Evolutionary conservation across 768 basidiomycete species (phyloP), one percentile per base, ranked within the genome.

Genomic region (Rhodotorula toruloides): DNA sequence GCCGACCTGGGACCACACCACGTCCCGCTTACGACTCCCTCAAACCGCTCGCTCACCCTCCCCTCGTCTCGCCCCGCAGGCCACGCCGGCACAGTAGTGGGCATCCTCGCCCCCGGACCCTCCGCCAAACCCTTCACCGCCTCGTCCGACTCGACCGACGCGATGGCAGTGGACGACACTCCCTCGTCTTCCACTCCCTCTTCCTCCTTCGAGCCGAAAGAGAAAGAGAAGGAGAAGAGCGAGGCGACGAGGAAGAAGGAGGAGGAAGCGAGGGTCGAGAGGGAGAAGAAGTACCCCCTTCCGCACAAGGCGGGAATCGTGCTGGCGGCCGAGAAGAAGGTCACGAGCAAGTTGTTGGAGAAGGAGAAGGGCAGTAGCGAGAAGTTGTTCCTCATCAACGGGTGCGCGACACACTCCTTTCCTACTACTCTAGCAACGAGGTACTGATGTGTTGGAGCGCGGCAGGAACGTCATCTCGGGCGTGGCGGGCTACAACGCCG

Each of bases 311-410:
- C 92, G 69, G 92, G 92, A 1, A 88, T 94, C 25, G 90, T 94
- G 14, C 82, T 94, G 5, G 92, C 90, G 0, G 92, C 88, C 11
- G 90, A 99, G 83, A 94, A 94, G 84, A 96, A 94, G 79, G 92
- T 98, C 37, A 98, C 96, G 0, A 92, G 92, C 49, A 99, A 98
- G 79, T 86, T 98, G 42, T 84, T 99, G 50, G 96, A 98, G 49
- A 92, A 90, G 77, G 89, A 89, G 46, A 92, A 91, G 67, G 96
- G 92, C 27, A 93, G 90, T 74, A 91, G 91, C 58, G 94, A 99
- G 84, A 99, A 99, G 85, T 89, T 99, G 79, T 98, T 90, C 79
- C 77, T 96, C 54, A 82, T 98, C 72, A 99, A 97, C 81, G 81
- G 80, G 81, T 82, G 61, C 63, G 80, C 72, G 25, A 36, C 11